Conservation (phyloP, 164 flowering plant genomes). For the Platanus orientalis region DNA sequence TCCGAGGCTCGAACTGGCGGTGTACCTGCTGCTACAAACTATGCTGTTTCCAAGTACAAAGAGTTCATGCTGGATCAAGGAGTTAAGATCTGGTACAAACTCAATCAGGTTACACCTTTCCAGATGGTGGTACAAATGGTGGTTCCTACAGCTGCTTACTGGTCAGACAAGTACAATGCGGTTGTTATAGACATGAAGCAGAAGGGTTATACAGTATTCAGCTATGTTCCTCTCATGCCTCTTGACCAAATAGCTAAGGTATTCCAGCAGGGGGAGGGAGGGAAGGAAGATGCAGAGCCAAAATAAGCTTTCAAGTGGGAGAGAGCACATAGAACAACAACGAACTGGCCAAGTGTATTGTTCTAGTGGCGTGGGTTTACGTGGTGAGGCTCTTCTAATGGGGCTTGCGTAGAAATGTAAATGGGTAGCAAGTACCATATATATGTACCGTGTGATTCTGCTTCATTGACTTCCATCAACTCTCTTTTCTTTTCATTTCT, state of each 20-base stretch:
- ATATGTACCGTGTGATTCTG: no score
- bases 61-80: constrained; percentile 21
- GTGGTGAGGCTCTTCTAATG: no score
- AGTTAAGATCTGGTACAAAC: constrained; percentile 22
- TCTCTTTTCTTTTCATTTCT: no score
- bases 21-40: constrained; percentile 33
- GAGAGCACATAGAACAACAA: no score
- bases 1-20: constrained; percentile 41
- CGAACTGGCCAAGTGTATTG: no score
- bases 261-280: constrained; percentile 10
- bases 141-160: constrained; percentile 40
- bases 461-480: no score
- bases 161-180: constrained; percentile 52
- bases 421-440: no score
- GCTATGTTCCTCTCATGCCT: constrained; percentile 58
- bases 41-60: constrained; percentile 33
- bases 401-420: no score
- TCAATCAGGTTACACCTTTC: constrained; percentile 26
- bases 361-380: no score
- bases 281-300: no score
- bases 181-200: constrained; percentile 21
- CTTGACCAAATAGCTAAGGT: constrained; percentile 43
- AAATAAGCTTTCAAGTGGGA: no score
- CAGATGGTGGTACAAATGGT: constrained; percentile 35
- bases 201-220: constrained; percentile 40